These are phyloP conservation scores for Patellaria atrata DNA, from an alignment of 495 filamentous ascomycete genomes.

Conservation along the genomic window DNA sequence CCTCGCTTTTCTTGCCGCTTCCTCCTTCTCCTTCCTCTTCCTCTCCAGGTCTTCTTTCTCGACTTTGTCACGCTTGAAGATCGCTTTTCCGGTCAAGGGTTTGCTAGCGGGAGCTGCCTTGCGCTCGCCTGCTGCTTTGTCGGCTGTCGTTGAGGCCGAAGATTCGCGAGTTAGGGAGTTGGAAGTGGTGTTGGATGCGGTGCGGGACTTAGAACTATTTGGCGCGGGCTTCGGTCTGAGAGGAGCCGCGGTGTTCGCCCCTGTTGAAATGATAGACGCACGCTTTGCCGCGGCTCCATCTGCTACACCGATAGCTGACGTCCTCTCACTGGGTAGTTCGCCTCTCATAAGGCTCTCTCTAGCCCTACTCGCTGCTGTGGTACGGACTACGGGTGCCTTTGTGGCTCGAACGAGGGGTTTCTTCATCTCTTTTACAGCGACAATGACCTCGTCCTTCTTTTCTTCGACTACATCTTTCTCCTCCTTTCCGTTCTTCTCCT, in stretches of 20 bases:
- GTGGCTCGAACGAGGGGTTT: slow-evolving; percentile 50
- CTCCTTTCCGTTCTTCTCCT: too few relatives aligned
- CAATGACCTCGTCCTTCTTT: too few relatives aligned
- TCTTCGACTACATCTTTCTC: too few relatives aligned
- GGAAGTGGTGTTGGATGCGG: slow-evolving; percentile 9
- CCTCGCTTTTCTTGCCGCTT: slow-evolving; percentile 19
- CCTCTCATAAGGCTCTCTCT: slow-evolving; percentile 33
- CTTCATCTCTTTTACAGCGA: background rate
- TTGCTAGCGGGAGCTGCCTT: slow-evolving; percentile 32
- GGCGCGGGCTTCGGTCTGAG: background rate
- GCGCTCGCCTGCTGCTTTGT: slow-evolving; percentile 31
- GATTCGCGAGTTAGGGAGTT: background rate
- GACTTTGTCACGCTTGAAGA: slow-evolving; percentile 45
- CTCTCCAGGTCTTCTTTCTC: slow-evolving; percentile 31
- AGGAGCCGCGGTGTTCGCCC: too few relatives aligned
- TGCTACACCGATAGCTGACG: too few relatives aligned
- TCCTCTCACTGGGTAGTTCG: too few relatives aligned
- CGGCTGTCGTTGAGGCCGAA: too few relatives aligned
- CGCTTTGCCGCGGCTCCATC: too few relatives aligned
- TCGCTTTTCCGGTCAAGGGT: too few relatives aligned
- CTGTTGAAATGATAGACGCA: slow-evolving; percentile 3
- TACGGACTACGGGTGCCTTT: slow-evolving; percentile 35
- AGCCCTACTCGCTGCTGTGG: slow-evolving; percentile 43
- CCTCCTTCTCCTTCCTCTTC: slow-evolving; percentile 18
- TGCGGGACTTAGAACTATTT: background rate